Base-by-base conservation (phyloP, 805 yeast genomes). In the Starmerella powellii region DNA sequence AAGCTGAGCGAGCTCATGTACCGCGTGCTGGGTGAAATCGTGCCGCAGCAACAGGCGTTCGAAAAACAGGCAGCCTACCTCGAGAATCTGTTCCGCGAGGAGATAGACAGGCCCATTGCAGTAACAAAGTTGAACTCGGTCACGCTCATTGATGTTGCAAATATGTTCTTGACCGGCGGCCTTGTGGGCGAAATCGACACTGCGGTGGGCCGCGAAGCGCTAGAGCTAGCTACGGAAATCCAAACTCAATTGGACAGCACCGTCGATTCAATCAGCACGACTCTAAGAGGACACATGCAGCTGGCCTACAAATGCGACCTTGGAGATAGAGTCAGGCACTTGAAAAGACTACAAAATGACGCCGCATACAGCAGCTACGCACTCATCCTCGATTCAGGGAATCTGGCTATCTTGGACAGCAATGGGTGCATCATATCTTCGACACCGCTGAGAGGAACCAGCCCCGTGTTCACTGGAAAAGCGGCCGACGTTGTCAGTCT, bases 51-150 rank as follows among this genome's bases (percentile, higher is more conserved):
- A 11, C 31, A 35, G 24, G 27, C 23, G 8, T 50, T 50, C 28
- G 52, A 50, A 34, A 12, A 5, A 2, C 40, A 38, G 17, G 54
- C 54, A 1, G 21, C 44, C n/a, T 50, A 37, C 31, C 24, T 48
- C 8, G 54, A 50, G 37, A n/a, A 32, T 17, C n/a, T 44, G 11
- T 50, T 49, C 34, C 31, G 30, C 8, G 41, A 41, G 15, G 54
- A 50, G 18, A 50, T 42, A 17, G 49, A 47, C 34, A 37, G 54
- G 19, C 48, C 52, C 11, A 49, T 50, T 16, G 41, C 43, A 6
- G 49, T 47, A 6, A 42, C 54, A 16, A 28, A 30, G 13, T 1
- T 36, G 5, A 20, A 27, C 13, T 18, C 35, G 5, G 42, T 37
- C 2, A n/a, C 21, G 3, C 15, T 38, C 6, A 21, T 16, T 2